Evolutionary conservation across 345 rosid species (phyloP).

Genomic region (Populus tremula): DNA sequence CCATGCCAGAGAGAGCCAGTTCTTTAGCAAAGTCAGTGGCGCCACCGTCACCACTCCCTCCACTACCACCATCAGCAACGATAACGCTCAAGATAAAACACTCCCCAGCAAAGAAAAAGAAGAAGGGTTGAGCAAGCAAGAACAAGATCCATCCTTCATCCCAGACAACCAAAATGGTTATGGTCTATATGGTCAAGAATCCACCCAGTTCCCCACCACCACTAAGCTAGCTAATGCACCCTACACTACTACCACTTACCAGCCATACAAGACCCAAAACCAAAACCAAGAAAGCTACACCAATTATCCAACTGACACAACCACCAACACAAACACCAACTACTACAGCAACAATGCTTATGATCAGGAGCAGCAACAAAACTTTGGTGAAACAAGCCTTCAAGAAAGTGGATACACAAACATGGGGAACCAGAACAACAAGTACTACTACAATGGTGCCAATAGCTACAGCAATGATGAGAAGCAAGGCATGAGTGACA

Average conservation of each 20-base stretch:
- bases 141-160: conserved; percentile 35
- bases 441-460: conserved; percentile 2
- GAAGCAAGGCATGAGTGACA: conserved; percentile 34
- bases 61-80: conserved; percentile 5
- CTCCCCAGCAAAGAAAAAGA: conserved; percentile 10
- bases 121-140: conserved; percentile 10
- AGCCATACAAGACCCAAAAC: conserved; percentile 25
- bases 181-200: conserved; percentile 49
- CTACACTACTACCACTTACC: conserved; percentile 16
- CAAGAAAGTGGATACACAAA: conserved; percentile 9
- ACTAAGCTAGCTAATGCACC: conserved; percentile 9
- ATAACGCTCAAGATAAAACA: neutral
- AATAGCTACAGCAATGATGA: neutral
- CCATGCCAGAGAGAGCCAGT: conserved; percentile 18
- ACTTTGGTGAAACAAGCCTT: conserved; percentile 16
- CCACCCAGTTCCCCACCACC: conserved; percentile 27
- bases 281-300: conserved; percentile 29
- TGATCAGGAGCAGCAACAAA: conserved; percentile 2
- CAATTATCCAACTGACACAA: conserved; percentile 12
- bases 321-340: conserved; percentile 20
- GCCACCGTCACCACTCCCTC: neutral
- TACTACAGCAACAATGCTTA: conserved; percentile 2
- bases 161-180: conserved; percentile 47
- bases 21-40: conserved; percentile 27
- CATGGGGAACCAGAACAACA: neutral